These are phyloP conservation scores for Yarrowia galli DNA, from an alignment of 1,139 yeast species.

Conservation along the genomic window DNA sequence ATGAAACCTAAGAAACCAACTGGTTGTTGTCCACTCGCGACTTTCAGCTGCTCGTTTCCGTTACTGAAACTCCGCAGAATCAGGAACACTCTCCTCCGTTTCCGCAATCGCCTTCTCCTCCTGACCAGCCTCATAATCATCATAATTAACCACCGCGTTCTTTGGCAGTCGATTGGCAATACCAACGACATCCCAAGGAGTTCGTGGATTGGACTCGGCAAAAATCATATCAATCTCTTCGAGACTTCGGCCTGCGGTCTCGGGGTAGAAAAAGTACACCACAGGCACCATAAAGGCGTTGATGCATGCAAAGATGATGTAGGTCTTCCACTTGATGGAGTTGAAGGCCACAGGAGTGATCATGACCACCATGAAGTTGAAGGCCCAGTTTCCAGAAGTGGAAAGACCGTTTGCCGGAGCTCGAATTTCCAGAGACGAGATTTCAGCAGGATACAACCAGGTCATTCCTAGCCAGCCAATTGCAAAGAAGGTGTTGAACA, in stretches of 20 bases:
- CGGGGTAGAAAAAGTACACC: slow-evolving; percentile 65
- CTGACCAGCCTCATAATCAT: not conserved
- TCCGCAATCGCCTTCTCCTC: slow-evolving; percentile 10
- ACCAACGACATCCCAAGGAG: slow-evolving; percentile 54
- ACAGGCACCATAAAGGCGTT: slow-evolving; percentile 50
- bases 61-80: slow-evolving; percentile 6
- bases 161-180: slow-evolving; percentile 45
- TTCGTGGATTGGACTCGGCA: slow-evolving; percentile 48
- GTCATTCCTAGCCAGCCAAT: slow-evolving; percentile 65
- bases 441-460: slow-evolving; percentile 49
- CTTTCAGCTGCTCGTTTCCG: no score
- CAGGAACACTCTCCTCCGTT: not conserved
- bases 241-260: slow-evolving; percentile 67
- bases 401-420: slow-evolving; percentile 61
- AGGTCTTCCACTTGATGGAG: slow-evolving; percentile 57
- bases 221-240: slow-evolving; percentile 55
- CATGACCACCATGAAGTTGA: slow-evolving; percentile 62
- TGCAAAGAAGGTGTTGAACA: slow-evolving; percentile 63
- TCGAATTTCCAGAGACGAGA: slow-evolving; percentile 64
- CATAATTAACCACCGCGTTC: not conserved
- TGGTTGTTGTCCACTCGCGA: no score
- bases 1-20: no score
- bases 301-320: slow-evolving; percentile 54
- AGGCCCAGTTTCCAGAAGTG: slow-evolving; percentile 61
- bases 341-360: slow-evolving; percentile 61